Base-by-base conservation (phyloP, 805 yeast genomes). In the Metschnikowia chrysomelidarum region DNA sequence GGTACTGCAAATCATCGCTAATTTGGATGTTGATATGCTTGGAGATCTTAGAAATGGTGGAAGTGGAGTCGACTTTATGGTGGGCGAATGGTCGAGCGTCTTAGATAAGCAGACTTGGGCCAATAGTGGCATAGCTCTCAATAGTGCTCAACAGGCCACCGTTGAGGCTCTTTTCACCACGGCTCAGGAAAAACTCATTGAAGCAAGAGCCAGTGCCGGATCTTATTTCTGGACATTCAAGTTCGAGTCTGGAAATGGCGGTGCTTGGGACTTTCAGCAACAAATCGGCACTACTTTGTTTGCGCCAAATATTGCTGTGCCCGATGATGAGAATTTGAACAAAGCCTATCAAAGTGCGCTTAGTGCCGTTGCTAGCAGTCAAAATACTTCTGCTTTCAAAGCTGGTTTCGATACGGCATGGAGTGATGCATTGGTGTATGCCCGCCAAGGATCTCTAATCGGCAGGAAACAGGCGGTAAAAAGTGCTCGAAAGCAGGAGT, bases 31-130 rank as follows among this genome's bases (percentile, higher is more conserved):
- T 0, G 72, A 75, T 27, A 64, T 75, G 2, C 58, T 77, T 41
- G 69, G 75, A 2, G 73, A 73, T 36, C 54, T 78, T 19, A 64
- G 57, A 22, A 59, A 71, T 46, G 51, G 60, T 31, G 65, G 62
- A 1, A 46, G 46, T 28, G 70, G 71, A 4, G 82, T 76, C 2
- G 96, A 88, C 53, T 69, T 83, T 35, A 67, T 87, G 53, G 79
- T 87, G 19, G 98, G 97, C 7, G 98, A 91, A 59, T 91, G 77
- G 59, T 85, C 95, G 1, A 86, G 95, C 60, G 96, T 87, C 2
- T 51, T 91, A 36, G 94, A 85, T 55, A 84, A 77, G 1, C 50
- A 67, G 17, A 69, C 95, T 0, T 91, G 96, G 97, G 59, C 66
- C 18, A 74, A 69, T 47, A 62, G 68, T 27, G 64, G 65, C 24